Conservation (phyloP, 495 filamentous ascomycete species). For the Penicillium odoratum region DNA sequence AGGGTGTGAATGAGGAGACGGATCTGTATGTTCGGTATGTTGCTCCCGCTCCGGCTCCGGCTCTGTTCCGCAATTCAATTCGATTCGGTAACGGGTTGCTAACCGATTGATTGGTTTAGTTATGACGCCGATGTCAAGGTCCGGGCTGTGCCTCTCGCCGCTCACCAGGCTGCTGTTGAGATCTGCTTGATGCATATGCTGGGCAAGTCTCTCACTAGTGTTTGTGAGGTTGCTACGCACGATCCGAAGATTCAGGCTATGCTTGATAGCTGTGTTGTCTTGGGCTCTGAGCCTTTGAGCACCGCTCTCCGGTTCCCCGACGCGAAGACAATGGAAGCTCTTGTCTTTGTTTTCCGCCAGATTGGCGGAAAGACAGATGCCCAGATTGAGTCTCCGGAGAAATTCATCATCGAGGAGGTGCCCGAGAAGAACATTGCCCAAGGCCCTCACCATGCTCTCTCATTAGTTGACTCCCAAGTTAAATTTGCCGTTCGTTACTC, state of each 20-base stretch:
- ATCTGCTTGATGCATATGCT: constrained; percentile 38
- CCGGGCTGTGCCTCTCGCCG: constrained; percentile 23
- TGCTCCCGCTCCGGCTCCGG: background rate
- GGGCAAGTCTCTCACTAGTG: constrained; percentile 31
- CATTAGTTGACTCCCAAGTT: constrained; percentile 56
- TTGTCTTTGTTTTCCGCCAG: constrained; percentile 43
- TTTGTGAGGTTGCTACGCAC: constrained; percentile 34
- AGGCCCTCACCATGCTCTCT: constrained; percentile 33
- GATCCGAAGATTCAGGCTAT: constrained; percentile 30
- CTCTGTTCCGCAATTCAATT: background rate
- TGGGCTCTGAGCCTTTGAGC: constrained; percentile 27
- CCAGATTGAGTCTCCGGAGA: constrained; percentile 19
- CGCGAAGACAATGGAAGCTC: constrained; percentile 27
- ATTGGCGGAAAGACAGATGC: constrained; percentile 27
- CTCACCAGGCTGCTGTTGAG: constrained; percentile 50
- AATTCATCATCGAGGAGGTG: constrained; percentile 9
- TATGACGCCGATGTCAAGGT: constrained; percentile 15
- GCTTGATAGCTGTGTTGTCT: constrained; percentile 16
- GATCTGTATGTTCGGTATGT: constrained; percentile 27
- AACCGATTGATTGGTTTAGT: constrained; percentile 16
- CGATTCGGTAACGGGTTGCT: background rate
- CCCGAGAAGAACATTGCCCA: constrained; percentile 19
- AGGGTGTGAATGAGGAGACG: constrained; percentile 2
- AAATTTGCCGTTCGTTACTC: constrained; percentile 70
- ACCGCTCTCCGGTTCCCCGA: constrained; percentile 35